Percentiles rank a stretch among this genome's conserved stretches.
phyloP scores from a whole-genome alignment of 768 basidiomycete species.

The Podaxis sp. region DNA sequence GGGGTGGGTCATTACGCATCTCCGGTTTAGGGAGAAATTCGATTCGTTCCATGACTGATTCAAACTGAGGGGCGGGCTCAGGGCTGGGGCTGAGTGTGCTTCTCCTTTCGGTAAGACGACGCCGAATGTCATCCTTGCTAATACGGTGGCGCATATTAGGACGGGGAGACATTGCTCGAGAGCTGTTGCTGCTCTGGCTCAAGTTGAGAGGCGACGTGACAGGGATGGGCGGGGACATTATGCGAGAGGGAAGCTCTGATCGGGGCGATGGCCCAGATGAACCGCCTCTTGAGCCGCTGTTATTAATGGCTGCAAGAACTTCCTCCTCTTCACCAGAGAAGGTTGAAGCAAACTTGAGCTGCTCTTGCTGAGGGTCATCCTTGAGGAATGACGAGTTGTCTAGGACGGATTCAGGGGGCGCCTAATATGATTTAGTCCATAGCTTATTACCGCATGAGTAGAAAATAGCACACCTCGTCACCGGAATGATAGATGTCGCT shows the following conservation, averaged over 20 bases:
- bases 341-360: not conserved
- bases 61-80: slow-evolving; percentile 11
- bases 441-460: not conserved
- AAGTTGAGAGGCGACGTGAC: slow-evolving; percentile 15
- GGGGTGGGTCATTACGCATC: not conserved
- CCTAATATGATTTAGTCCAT: not conserved
- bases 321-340: slow-evolving; percentile 3
- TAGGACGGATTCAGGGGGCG: slow-evolving; percentile 4
- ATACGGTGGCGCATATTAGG: slow-evolving; percentile 41
- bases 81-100: slow-evolving; percentile 42
- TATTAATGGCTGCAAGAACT: slow-evolving; percentile 1
- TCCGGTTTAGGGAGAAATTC: slow-evolving; percentile 4
- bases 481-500: slow-evolving; percentile 12
- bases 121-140: slow-evolving; percentile 53
- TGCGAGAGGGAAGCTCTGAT: not conserved
- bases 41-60: slow-evolving; percentile 6
- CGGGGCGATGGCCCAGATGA: slow-evolving; percentile 1
- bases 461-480: slow-evolving; percentile 1
- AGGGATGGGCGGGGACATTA: slow-evolving; percentile 5
- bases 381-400: slow-evolving; percentile 6
- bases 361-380: slow-evolving; percentile 2
- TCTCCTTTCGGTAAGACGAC: slow-evolving; percentile 43
- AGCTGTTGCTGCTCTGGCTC: slow-evolving; percentile 10
- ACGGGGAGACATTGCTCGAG: slow-evolving; percentile 17
- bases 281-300: not conserved